Percentiles rank a stretch among this genome's conserved stretches.
phyloP scores from a whole-genome alignment of 2,329 filamentous ascomycete species.

The Chaetomiaceae sp. region DNA sequence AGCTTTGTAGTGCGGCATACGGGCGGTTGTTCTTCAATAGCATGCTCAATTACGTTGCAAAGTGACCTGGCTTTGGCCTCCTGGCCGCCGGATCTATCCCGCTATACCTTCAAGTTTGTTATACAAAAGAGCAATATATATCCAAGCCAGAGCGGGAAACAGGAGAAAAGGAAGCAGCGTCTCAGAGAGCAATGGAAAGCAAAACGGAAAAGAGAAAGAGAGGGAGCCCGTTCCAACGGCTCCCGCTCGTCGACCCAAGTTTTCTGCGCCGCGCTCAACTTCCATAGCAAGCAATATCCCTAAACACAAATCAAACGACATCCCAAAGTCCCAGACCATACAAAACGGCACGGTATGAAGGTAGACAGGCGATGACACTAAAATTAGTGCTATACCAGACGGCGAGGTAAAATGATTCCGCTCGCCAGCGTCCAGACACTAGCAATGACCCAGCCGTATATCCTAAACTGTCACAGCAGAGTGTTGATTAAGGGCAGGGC shows the following conservation, averaged over 20 bases:
- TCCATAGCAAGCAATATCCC: slow-evolving; percentile 3
- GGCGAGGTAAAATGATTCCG: too few species aligned
- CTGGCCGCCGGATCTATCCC: not conserved
- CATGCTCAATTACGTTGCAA: not conserved
- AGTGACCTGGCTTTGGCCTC: not conserved
- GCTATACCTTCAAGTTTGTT: not conserved
- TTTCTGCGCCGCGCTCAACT: slow-evolving; percentile 22
- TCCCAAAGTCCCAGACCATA: not conserved
- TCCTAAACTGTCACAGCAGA: too few species aligned
- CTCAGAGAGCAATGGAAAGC: too few species aligned
- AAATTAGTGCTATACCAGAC: too few species aligned
- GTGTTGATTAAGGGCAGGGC: too few species aligned
- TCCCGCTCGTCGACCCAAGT: slow-evolving; percentile 13
- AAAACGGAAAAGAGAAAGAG: not conserved
- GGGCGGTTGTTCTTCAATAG: not conserved
- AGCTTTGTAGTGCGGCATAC: not conserved
- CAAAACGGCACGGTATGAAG: too few species aligned
- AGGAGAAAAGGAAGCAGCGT: not conserved
- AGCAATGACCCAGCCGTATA: too few species aligned
- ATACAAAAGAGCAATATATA: not conserved
- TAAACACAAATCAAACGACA: slow-evolving; percentile 3
- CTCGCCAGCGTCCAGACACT: too few species aligned
- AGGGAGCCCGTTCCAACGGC: not conserved
- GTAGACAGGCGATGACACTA: too few species aligned
- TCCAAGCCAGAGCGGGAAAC: not conserved